These are phyloP conservation scores for Pythium dissotocum DNA, from an alignment of 352 stramenopile species.

Conservation along the genomic window DNA sequence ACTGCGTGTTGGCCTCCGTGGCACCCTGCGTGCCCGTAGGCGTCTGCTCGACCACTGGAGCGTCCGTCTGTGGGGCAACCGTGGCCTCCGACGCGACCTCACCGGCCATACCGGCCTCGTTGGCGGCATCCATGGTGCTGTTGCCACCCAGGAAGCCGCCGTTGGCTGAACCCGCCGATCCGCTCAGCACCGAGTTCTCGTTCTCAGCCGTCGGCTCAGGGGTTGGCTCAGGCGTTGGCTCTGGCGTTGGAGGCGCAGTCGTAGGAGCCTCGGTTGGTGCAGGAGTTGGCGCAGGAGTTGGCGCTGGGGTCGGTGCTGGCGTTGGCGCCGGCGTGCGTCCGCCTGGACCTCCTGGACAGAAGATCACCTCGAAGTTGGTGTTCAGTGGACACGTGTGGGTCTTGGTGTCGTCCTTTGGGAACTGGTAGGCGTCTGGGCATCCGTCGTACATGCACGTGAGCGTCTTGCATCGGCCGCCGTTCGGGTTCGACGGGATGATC, in stretches of 20 bases:
- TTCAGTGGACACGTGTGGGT: constrained; percentile 41
- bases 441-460: constrained; percentile 57
- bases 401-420: constrained; percentile 69
- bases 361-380: constrained; percentile 63
- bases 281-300: neutral
- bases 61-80: neutral
- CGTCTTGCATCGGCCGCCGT: constrained; percentile 41
- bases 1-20: constrained; percentile 7
- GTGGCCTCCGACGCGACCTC: neutral
- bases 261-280: neutral
- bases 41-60: neutral
- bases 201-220: neutral
- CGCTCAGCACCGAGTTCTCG: neutral
- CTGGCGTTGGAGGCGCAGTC: neutral
- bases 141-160: neutral
- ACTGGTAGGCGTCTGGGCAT: constrained; percentile 70
- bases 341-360: constrained; percentile 12
- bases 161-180: neutral
- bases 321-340: constrained; percentile 12
- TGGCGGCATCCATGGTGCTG: neutral
- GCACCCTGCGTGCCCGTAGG: neutral
- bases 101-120: neutral
- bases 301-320: neutral
- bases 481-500: constrained; percentile 42
- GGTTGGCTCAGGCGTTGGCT: neutral